These are phyloP conservation scores for Aspergillus spinulosporus DNA, from an alignment of 2,329 filamentous ascomycete genomes.

Conservation along the genomic window DNA sequence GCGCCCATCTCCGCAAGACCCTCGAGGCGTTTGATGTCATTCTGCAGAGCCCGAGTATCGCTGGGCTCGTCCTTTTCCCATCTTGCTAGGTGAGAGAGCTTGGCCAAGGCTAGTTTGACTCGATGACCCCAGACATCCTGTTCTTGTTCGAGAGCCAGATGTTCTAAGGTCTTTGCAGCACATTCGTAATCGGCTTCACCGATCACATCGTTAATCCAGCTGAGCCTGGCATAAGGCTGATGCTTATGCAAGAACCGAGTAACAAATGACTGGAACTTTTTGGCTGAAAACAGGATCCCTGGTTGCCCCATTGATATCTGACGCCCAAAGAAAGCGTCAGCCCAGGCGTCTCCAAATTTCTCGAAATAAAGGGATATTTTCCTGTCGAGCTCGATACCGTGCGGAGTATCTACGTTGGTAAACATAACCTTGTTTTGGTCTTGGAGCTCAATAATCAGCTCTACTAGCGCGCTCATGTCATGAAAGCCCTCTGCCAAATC, in stretches of 20 bases:
- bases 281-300: constrained; percentile 67
- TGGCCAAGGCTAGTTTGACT: constrained; percentile 85
- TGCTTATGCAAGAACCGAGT: constrained; percentile 76
- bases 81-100: constrained; percentile 74
- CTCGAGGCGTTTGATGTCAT: constrained; percentile 57
- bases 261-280: constrained; percentile 68
- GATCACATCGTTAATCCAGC: constrained; percentile 92
- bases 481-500: constrained; percentile 61
- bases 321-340: constrained; percentile 74
- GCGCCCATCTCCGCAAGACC: constrained; percentile 67
- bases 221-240: constrained; percentile 71
- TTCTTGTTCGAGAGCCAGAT: constrained; percentile 70
- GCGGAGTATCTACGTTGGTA: constrained; percentile 16
- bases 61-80: constrained; percentile 36
- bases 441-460: constrained; percentile 46
- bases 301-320: constrained; percentile 69
- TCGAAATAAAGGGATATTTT: constrained; percentile 51
- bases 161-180: constrained; percentile 70
- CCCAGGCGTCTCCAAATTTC: constrained; percentile 54
- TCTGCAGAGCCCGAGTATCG: constrained; percentile 42
- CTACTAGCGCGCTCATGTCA: constrained; percentile 64
- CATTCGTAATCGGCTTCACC: constrained; percentile 72
- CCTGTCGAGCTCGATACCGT: constrained; percentile 30
- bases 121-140: constrained; percentile 88
- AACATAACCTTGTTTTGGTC: constrained; percentile 34